Conservation (phyloP, 2,329 filamentous ascomycete species). For the Xylaria sp. region DNA sequence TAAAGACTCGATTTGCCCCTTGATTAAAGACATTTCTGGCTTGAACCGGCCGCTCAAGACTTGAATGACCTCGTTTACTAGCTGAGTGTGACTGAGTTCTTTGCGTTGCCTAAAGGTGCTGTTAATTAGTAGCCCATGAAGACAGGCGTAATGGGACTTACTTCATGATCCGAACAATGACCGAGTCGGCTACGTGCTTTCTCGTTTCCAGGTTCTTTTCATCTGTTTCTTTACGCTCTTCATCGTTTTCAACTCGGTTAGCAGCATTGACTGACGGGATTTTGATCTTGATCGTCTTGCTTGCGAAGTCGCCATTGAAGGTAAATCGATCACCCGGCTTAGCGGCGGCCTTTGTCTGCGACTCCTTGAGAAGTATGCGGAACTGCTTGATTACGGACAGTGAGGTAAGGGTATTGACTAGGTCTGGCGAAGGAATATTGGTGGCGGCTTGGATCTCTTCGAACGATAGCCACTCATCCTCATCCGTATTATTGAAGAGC, state of each 20-base stretch:
- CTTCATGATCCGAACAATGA: slow-evolving; percentile 88
- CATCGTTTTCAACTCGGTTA: slow-evolving; percentile 84
- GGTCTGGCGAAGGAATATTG: slow-evolving; percentile 78
- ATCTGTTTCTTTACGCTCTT: slow-evolving; percentile 76
- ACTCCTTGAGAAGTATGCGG: slow-evolving; percentile 81
- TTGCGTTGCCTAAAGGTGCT: slow-evolving; percentile 72
- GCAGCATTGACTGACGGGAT: slow-evolving; percentile 83
- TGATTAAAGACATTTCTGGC: slow-evolving; percentile 81
- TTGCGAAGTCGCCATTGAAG: slow-evolving; percentile 85
- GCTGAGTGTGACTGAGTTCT: slow-evolving; percentile 73
- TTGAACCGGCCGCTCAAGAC: slow-evolving; percentile 77
- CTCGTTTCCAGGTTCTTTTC: slow-evolving; percentile 79
- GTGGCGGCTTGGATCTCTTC: slow-evolving; percentile 88
- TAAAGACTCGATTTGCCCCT: slow-evolving; percentile 82
- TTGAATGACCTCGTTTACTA: slow-evolving; percentile 77
- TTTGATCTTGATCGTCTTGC: slow-evolving; percentile 88
- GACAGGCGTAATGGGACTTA: slow-evolving; percentile 55
- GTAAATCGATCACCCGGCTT: slow-evolving; percentile 81
- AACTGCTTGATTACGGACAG: slow-evolving; percentile 83
- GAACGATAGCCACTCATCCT: slow-evolving; percentile 63
- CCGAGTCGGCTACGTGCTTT: slow-evolving; percentile 77
- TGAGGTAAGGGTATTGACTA: slow-evolving; percentile 82
- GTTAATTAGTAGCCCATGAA: slow-evolving; percentile 17
- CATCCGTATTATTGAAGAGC: slow-evolving; percentile 83
- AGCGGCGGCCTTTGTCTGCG: slow-evolving; percentile 76